Evolutionary conservation across 192 early-diverging fungal genomes (phyloP), one percentile per base, ranked within the genome.

Genomic region (Neocallimastix lanati): DNA sequence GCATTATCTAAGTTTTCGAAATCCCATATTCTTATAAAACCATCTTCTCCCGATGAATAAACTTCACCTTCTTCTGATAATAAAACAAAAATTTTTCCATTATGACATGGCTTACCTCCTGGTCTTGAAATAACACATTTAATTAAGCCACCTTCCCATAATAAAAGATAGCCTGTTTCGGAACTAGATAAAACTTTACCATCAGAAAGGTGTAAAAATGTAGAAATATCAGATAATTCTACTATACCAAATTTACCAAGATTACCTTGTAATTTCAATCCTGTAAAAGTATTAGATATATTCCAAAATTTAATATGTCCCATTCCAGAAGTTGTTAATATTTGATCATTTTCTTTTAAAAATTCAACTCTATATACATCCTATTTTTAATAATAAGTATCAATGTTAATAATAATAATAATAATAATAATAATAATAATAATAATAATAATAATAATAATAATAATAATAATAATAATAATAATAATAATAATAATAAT

Each of bases 291-390:
- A 11, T 83, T 84, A 0, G 88, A 78, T 85, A 91, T 90, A 77
- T 82, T 80, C 90, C 90, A 91, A 81, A 91, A 91, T 81, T 90
- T 91, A 77, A 91, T 91, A 81, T 91, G 90, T 6, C 90, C 90
- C 88, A 90, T 90, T 30, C 90, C 90, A 14, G 90, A 86, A 5
- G 90, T 90, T 27, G 87, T 88, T 30, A 91, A 81, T n/a, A 82
- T 84, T 15, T 86, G 87, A 80, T 88, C 87, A 38, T 82, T 88
- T 40, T 88, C 88, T 18, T 84, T 86, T 4, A 86, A 85, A 80
- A 91, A 91, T 3, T 85, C 81, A 21, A 90, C 87, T 76, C 80
- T 77, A 78, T 82, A 88, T 27, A 91, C 87, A 83, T 91, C 90
- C 86, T 90, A 36, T 12, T 30, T 28, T 76, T n/a, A n/a, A n/a